Evolutionary conservation across 148 eudicot species (phyloP), one percentile per base, ranked within the genome.

Genomic region (Rhododendron mucronatum): DNA sequence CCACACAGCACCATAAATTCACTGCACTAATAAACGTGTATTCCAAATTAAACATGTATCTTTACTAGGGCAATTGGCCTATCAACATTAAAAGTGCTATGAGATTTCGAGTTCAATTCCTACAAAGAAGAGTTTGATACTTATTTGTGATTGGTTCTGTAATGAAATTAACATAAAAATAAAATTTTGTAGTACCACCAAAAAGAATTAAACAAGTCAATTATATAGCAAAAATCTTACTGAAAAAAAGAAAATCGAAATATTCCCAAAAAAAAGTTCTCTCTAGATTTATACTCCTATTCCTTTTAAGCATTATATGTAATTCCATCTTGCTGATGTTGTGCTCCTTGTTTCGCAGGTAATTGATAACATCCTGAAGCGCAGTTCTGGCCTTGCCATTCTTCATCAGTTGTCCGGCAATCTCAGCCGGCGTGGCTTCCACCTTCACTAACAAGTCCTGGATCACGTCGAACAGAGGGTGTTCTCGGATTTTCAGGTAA

Each of bases 391-490:
- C 87, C 53, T 85, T 28, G 26, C 87, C 91, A 78, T 87, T 87
- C 86, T 81, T 90, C 91, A 91, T 91, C 47, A 91, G 85, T 82
- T 87, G 89, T 51, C 91, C 93, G 3, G 91, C 93, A 73, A 91
- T 65, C 69, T 90, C 89, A 15, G 93, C 93, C 5, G 92, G 93
- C 14, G 92, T 91, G 15, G 86, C 92, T 78, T 87, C 63, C 3
- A 88, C 89, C 74, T 86, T 82, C 45, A 5, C 16, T 57, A 91
- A 73, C 51, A 86, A 51, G 73, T 84, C 89, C 55, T 84, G 47
- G 18, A 90, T 78, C 39, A 1, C 44, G 1, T 69, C 83, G 73
- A 91, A 90, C 0, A 90, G 48, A 7, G 39, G 20, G 20, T 91
- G 89, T 7, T 90, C 85, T 35, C 86, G 76, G 3, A 88, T 59